phyloP scores from a whole-genome alignment of 495 filamentous ascomycete genomes.

The Lentithecium fluviatile region DNA sequence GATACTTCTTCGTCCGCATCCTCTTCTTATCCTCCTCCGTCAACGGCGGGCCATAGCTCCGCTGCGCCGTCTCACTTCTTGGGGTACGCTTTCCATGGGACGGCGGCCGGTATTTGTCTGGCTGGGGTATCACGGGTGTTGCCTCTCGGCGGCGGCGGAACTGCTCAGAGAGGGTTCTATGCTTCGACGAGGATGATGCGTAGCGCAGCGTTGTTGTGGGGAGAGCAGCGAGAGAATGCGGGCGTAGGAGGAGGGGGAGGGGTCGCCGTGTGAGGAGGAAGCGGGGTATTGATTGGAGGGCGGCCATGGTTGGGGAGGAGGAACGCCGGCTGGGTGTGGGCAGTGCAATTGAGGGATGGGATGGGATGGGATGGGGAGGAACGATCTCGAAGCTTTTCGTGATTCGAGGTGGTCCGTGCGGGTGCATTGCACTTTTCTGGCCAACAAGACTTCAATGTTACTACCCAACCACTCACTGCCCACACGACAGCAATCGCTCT shows the following conservation, averaged over 20 bases:
- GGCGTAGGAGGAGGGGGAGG: conserved; percentile 20
- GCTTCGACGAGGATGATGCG: conserved; percentile 16
- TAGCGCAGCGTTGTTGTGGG: conserved; percentile 15
- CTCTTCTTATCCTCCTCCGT: conserved; percentile 57
- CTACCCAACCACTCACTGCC: too few relatives aligned
- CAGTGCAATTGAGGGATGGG: not conserved
- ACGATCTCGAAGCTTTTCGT: too few relatives aligned
- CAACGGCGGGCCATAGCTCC: conserved; percentile 58
- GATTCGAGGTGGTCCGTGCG: too few relatives aligned
- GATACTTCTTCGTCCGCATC: conserved; percentile 68
- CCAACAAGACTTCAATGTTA: too few relatives aligned
- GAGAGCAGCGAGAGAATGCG: conserved; percentile 1
- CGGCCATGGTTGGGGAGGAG: conserved; percentile 10
- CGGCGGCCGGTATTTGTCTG: conserved; percentile 78
- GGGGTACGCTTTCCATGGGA: conserved; percentile 69
- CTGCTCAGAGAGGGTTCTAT: conserved; percentile 14
- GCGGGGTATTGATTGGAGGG: conserved; percentile 30
- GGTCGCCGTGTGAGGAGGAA: conserved; percentile 28
- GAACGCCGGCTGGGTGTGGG: not conserved
- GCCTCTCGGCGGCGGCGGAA: conserved; percentile 43
- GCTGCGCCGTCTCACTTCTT: conserved; percentile 47
- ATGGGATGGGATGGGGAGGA: too few relatives aligned
- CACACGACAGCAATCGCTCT: too few relatives aligned
- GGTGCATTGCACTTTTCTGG: too few relatives aligned
- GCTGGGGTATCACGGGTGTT: conserved; percentile 68